Percentiles rank a stretch among this genome's conserved stretches.
Evolutionary conservation across 306 rosid genomes (phyloP).

Genomic region (Elaeagnus macrophylla): DNA sequence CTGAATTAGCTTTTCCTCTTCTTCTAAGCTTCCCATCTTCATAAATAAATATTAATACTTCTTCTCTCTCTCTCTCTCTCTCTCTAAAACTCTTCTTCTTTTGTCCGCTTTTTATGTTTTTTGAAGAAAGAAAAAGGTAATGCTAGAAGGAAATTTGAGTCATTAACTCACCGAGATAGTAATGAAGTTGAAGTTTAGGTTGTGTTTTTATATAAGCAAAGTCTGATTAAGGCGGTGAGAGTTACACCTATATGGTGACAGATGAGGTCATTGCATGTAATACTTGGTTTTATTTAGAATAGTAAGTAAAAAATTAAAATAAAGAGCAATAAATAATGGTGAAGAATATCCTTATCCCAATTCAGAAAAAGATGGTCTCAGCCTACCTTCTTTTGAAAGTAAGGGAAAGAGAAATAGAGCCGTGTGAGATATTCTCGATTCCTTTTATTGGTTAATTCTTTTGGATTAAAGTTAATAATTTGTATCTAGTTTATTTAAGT

Average conservation of each 20-base stretch:
- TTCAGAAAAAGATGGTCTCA: too few species aligned
- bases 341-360: too few species aligned
- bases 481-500: too few species aligned
- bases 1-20: constrained; percentile 44
- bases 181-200: background rate
- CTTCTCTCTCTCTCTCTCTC: background rate
- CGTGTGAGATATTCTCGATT: too few species aligned
- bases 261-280: constrained; percentile 10
- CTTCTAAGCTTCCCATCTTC: constrained; percentile 54
- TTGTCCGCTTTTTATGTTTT: background rate
- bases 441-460: too few species aligned
- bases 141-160: background rate
- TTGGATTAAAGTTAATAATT: too few species aligned
- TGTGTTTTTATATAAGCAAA: constrained; percentile 5
- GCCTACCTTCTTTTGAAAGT: too few species aligned
- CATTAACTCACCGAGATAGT: background rate
- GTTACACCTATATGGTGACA: constrained; percentile 22
- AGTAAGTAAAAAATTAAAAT: too few species aligned
- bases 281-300: too few species aligned
- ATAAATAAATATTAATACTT: background rate
- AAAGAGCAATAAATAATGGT: too few species aligned
- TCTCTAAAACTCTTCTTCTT: background rate
- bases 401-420: too few species aligned
- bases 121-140: constrained; percentile 20
- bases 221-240: constrained; percentile 26